A percentile compares a stretch with the other conserved stretches of the same genome.
Evolutionary conservation across 2,329 filamentous ascomycete genomes (phyloP).

Genomic region (Fusarium graminum): DNA sequence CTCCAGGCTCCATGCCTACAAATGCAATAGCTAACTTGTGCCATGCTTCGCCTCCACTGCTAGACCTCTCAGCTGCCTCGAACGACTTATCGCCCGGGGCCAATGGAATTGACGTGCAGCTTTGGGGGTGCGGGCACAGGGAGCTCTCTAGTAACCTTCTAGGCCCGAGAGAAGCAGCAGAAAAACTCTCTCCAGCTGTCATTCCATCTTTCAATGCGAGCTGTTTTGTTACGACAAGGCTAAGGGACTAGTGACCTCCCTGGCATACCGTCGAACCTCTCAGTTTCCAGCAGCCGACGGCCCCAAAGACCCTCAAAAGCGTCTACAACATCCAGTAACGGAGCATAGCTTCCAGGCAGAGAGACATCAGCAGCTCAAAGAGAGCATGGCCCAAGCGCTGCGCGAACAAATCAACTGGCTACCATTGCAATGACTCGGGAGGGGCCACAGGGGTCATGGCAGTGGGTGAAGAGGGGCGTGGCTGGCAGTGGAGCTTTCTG

Average conservation of each 20-base stretch:
- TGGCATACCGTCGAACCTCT: constrained; percentile 39
- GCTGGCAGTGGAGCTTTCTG: constrained; percentile 36
- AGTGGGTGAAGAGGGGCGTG: constrained; percentile 42
- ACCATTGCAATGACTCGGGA: constrained; percentile 51
- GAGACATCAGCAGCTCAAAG: constrained; percentile 44
- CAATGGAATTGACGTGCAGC: constrained; percentile 45
- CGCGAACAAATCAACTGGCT: constrained; percentile 50
- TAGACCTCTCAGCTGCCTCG: constrained; percentile 48
- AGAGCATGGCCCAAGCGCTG: constrained; percentile 46
- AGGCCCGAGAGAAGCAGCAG: constrained; percentile 43
- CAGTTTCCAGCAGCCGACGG: constrained; percentile 23
- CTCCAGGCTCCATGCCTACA: constrained; percentile 34
- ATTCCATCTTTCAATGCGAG: constrained; percentile 35
- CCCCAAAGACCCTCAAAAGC: constrained; percentile 7
- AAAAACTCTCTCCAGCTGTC: constrained; percentile 24
- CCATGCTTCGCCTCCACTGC: constrained; percentile 42
- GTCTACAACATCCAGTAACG: constrained; percentile 26
- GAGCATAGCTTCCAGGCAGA: constrained; percentile 34
- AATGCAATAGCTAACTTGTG: constrained; percentile 21
- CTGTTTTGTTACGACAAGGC: constrained; percentile 26
- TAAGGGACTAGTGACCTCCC: constrained; percentile 21
- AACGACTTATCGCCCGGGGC: constrained; percentile 46
- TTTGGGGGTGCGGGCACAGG: constrained; percentile 45
- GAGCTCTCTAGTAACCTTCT: constrained; percentile 48
- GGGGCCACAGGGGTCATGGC: constrained; percentile 45